phyloP scores from a whole-genome alignment of 2,329 filamentous ascomycete genomes.

The Westerdykella sp. region DNA sequence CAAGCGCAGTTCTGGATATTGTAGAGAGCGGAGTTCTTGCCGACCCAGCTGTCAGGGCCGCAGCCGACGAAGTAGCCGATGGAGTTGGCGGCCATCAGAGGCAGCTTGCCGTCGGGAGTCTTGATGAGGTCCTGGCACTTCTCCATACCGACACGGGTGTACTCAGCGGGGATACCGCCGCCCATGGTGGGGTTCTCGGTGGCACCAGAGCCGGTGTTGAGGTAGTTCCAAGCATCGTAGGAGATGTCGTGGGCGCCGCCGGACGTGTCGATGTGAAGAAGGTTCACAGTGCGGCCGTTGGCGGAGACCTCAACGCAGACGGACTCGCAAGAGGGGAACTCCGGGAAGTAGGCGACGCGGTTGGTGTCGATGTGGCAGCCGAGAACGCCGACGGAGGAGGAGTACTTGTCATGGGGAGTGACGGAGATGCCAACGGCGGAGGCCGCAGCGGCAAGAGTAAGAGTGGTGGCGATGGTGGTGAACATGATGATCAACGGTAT shows the following conservation, averaged over 20 bases:
- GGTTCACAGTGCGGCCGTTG: slow-evolving; percentile 47
- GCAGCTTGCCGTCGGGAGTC: slow-evolving; percentile 4
- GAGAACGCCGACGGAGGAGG: slow-evolving; percentile 52
- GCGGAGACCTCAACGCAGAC: slow-evolving; percentile 52
- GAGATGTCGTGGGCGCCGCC: slow-evolving; percentile 53
- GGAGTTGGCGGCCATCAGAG: slow-evolving; percentile 11
- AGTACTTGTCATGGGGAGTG: slow-evolving; percentile 54
- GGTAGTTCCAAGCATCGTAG: slow-evolving; percentile 58
- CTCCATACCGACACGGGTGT: slow-evolving; percentile 42
- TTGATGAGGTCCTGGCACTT: slow-evolving; percentile 46
- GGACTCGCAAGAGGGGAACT: slow-evolving; percentile 48
- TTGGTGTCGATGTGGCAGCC: slow-evolving; percentile 58
- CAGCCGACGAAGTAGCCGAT: slow-evolving; percentile 8
- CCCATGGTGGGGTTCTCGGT: slow-evolving; percentile 43
- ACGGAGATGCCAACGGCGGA: slow-evolving; percentile 15
- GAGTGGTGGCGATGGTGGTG: slow-evolving; percentile 10
- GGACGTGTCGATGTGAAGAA: slow-evolving; percentile 54
- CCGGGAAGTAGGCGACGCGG: slow-evolving; percentile 57
- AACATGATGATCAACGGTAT: slow-evolving; percentile 6
- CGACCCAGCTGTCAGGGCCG: slow-evolving; percentile 5
- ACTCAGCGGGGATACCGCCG: slow-evolving; percentile 48
- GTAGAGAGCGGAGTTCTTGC: slow-evolving; percentile 5
- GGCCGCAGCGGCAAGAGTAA: slow-evolving; percentile 6
- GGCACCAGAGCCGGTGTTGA: slow-evolving; percentile 48
- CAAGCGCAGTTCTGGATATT: slow-evolving; percentile 48